A percentile compares a stretch with the other conserved stretches of the same genome.
Conservation (phyloP, 2,329 filamentous ascomycete genomes). For the Phoma sp. region DNA sequence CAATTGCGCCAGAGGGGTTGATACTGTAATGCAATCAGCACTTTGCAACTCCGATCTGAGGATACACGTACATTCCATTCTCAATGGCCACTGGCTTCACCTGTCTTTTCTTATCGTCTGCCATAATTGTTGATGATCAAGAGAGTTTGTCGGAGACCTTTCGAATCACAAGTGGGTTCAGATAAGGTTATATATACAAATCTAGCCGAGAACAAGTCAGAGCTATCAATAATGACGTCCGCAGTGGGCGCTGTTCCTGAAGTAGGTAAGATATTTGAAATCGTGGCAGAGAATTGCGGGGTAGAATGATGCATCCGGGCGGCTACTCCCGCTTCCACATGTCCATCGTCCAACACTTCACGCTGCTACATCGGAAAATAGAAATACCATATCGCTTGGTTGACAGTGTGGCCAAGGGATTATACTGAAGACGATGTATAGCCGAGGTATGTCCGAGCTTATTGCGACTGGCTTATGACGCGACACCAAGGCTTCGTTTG, state of each 20-base stretch:
- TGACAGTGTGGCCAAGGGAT: neutral
- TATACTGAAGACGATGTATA: neutral
- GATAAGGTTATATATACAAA: constrained; percentile 4
- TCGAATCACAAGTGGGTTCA: neutral
- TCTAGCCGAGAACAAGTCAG: constrained; percentile 2
- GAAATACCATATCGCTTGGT: neutral
- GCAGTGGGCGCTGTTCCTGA: constrained; percentile 1
- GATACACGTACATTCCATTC: constrained; percentile 31
- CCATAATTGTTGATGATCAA: constrained; percentile 12
- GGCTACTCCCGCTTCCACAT: constrained; percentile 12
- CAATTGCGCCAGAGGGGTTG: constrained; percentile 25
- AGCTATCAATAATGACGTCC: constrained; percentile 4
- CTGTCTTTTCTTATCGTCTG: constrained; percentile 31
- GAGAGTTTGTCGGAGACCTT: neutral
- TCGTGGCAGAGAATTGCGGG: constrained; percentile 11
- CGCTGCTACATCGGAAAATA: no score
- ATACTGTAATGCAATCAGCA: no score
- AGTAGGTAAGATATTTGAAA: constrained; percentile 9
- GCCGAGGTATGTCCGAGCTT: neutral
- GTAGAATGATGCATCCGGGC: constrained; percentile 4
- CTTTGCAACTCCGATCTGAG: no score
- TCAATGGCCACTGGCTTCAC: constrained; percentile 22
- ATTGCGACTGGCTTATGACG: neutral
- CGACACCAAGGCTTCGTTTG: no score
- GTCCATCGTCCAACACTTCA: neutral